A percentile compares a stretch with the other conserved stretches of the same genome.
Conservation (phyloP, 176 grass and related monocot genomes). For the Juncus inflexus region DNA sequence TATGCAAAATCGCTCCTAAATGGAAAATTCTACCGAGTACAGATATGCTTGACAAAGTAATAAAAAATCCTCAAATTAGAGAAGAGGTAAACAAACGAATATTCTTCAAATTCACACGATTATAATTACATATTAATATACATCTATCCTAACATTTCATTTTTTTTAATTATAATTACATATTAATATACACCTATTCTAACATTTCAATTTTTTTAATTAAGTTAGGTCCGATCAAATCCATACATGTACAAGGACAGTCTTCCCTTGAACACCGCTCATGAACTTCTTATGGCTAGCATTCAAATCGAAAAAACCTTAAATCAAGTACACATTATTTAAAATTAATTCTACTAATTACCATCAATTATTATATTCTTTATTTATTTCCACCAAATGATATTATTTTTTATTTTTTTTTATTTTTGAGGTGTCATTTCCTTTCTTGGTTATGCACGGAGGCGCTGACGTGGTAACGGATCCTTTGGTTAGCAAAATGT, state of each 20-base stretch:
- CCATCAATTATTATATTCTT: not conserved
- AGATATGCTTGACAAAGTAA: slow-evolving; percentile 54
- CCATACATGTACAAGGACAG: slow-evolving; percentile 58
- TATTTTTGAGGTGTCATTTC: slow-evolving; percentile 42
- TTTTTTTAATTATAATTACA: not conserved
- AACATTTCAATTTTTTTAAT: not conserved
- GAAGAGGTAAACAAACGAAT: slow-evolving; percentile 39
- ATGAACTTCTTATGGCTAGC: slow-evolving; percentile 51
- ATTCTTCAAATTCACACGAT: not conserved
- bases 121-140: not conserved
- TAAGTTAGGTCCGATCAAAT: slow-evolving; percentile 41
- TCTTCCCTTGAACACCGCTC: slow-evolving; percentile 45
- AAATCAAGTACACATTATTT: slow-evolving; percentile 22
- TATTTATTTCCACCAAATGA: not conserved
- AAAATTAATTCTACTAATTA: not conserved
- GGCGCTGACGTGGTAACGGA: slow-evolving; percentile 50
- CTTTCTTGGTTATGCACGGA: slow-evolving; percentile 59
- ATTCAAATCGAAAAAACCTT: slow-evolving; percentile 67
- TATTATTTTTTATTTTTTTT: not conserved
- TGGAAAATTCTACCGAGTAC: slow-evolving; percentile 62
- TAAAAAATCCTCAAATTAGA: slow-evolving; percentile 46
- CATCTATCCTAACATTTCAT: slow-evolving; percentile 1
- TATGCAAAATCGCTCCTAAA: slow-evolving; percentile 42
- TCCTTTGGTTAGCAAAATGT: slow-evolving; percentile 44
- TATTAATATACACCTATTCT: not conserved